phyloP scores from a whole-genome alignment of 2,329 filamentous ascomycete species.

The Microsporum audouinii region DNA sequence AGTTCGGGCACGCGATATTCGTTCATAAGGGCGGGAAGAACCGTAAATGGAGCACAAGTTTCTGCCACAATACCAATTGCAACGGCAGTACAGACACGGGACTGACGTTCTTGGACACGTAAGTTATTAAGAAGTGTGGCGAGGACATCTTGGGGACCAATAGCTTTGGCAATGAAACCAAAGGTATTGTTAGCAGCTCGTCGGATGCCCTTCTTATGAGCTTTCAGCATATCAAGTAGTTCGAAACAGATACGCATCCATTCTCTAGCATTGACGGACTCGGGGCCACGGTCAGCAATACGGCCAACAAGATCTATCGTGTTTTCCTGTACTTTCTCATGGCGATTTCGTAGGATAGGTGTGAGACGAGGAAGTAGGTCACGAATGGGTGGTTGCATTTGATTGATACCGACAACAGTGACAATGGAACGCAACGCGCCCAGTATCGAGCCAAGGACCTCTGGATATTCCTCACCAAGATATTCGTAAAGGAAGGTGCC shows the following conservation, averaged over 20 bases:
- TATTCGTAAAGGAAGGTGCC: constrained; percentile 95
- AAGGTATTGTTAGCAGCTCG: constrained; percentile 99
- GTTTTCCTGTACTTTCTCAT: constrained; percentile 99
- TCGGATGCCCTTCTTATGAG: constrained; percentile 98
- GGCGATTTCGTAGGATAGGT: constrained; percentile 93
- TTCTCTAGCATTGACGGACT: constrained; percentile 91
- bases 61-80: constrained; percentile 98
- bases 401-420: constrained; percentile 91
- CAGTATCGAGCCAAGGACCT: constrained; percentile 91
- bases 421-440: constrained; percentile 92
- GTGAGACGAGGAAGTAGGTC: constrained; percentile 89
- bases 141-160: constrained; percentile 92
- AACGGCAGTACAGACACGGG: constrained; percentile 94
- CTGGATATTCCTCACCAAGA: constrained; percentile 94
- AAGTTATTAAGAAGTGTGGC: constrained; percentile 94
- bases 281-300: constrained; percentile 92
- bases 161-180: constrained; percentile 98
- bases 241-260: constrained; percentile 99
- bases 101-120: constrained; percentile 92
- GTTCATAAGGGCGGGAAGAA: constrained; percentile 98
- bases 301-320: constrained; percentile 96
- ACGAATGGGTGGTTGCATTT: constrained; percentile 97
- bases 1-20: constrained; percentile 97
- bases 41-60: constrained; percentile 95
- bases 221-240: constrained; percentile 96